Evolutionary conservation across 768 basidiomycete species (phyloP).

Genomic region (Trametes cingulata): DNA sequence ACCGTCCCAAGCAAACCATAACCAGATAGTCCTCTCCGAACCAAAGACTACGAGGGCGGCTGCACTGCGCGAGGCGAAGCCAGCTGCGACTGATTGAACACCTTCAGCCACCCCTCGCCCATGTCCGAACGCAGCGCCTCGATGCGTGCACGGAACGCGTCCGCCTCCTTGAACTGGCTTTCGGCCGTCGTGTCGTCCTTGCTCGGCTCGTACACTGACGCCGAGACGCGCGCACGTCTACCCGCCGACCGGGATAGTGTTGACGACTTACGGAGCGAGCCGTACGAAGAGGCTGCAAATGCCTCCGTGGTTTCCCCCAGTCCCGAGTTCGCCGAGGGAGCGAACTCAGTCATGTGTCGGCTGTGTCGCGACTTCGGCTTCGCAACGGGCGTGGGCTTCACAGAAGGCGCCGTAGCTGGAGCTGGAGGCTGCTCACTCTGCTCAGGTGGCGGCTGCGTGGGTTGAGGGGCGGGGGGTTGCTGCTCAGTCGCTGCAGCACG

Average conservation of each 20-base stretch:
- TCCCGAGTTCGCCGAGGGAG: conserved; percentile 27
- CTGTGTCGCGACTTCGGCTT: conserved; percentile 41
- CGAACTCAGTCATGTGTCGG: conserved; percentile 52
- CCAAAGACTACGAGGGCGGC: background rate
- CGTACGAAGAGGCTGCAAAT: conserved; percentile 13
- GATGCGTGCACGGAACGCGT: conserved; percentile 73
- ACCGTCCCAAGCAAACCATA: background rate
- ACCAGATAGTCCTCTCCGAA: background rate
- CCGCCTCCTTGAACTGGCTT: conserved; percentile 52
- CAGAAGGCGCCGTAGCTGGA: conserved; percentile 1
- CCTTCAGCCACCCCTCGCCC: conserved; percentile 88
- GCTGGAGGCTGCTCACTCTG: background rate
- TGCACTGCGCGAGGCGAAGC: conserved; percentile 21
- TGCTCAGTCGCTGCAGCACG: conserved; percentile 1
- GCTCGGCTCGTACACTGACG: conserved; percentile 62
- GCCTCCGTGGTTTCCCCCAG: conserved; percentile 15
- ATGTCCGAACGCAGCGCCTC: conserved; percentile 85
- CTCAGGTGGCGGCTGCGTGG: background rate
- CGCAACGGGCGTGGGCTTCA: conserved; percentile 27
- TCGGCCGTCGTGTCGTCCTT: conserved; percentile 26
- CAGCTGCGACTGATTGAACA: conserved; percentile 67
- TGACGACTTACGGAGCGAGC: conserved; percentile 25
- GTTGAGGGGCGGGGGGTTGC: background rate
- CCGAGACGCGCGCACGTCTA: conserved; percentile 55
- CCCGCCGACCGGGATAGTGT: conserved; percentile 42